phyloP scores from a whole-genome alignment of 495 filamentous ascomycete genomes.

The Neurospora pannonica region DNA sequence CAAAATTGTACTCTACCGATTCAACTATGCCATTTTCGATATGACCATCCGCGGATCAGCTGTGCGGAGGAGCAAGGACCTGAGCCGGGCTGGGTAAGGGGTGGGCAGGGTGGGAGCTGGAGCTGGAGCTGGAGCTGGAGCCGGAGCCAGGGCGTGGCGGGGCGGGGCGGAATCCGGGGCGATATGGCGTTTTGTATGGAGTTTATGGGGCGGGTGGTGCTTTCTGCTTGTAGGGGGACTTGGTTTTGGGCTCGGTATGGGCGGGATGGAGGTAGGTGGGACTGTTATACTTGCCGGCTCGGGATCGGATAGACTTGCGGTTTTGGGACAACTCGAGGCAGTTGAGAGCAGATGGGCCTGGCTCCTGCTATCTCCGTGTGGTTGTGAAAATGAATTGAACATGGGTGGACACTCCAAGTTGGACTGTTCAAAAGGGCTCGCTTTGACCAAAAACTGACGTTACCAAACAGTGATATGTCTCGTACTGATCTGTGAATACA shows the following conservation, averaged over 20 bases:
- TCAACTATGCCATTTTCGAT: no score
- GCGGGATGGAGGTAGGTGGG: not conserved
- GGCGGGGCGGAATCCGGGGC: not conserved
- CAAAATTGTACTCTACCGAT: not conserved
- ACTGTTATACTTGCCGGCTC: not conserved
- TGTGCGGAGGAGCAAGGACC: no score
- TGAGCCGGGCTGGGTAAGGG: not conserved
- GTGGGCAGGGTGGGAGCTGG: not conserved
- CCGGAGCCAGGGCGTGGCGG: not conserved
- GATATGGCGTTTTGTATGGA: not conserved
- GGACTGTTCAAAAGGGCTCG: not conserved
- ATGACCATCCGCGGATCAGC: no score
- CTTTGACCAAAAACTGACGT: not conserved
- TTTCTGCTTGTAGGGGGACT: not conserved
- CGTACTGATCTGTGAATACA: not conserved
- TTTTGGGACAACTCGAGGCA: not conserved
- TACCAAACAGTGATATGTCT: not conserved
- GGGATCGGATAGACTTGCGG: not conserved
- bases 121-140: not conserved
- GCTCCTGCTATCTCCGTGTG: not conserved
- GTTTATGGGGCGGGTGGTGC: not conserved
- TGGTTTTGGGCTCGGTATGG: not conserved
- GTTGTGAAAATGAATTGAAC: not conserved
- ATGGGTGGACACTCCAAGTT: not conserved
- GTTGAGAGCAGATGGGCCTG: not conserved